A percentile compares a stretch with the other conserved stretches of the same genome.
phyloP scores from a whole-genome alignment of 2,329 filamentous ascomycete genomes.

The Monosporascus cannonballus region DNA sequence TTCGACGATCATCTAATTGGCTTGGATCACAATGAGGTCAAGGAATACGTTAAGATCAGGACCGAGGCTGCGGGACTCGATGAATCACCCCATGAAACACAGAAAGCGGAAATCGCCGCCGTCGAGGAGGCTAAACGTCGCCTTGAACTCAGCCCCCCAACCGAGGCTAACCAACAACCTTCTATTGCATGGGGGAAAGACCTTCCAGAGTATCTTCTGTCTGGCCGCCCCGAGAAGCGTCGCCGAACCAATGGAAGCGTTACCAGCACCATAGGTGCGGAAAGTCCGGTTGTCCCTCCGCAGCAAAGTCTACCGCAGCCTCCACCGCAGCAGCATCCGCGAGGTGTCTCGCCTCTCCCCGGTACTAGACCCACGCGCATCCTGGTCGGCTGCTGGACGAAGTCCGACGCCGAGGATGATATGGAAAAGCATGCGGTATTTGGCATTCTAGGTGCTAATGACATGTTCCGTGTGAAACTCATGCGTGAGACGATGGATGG shows the following conservation, averaged over 20 bases:
- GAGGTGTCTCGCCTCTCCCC: conserved; percentile 26
- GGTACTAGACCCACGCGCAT: conserved; percentile 52
- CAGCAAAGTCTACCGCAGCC: conserved; percentile 2
- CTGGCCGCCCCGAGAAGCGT: conserved; percentile 38
- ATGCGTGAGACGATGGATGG: conserved; percentile 56
- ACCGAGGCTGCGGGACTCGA: conserved; percentile 24
- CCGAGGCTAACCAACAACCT: conserved; percentile 36
- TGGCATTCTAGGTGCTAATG: conserved; percentile 55
- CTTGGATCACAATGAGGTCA: conserved; percentile 51
- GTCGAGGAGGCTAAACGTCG: conserved; percentile 41
- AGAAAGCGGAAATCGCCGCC: conserved; percentile 34
- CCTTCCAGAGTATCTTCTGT: conserved; percentile 37
- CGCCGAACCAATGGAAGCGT: conserved; percentile 35
- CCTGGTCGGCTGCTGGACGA: conserved; percentile 53
- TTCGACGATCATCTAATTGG: conserved; percentile 52
- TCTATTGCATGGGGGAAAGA: conserved; percentile 46
- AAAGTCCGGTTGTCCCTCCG: conserved; percentile 3
- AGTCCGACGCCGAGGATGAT: conserved; percentile 40
- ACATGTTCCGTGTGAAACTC: conserved; percentile 60
- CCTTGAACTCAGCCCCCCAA: conserved; percentile 35
- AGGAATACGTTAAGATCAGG: conserved; percentile 56
- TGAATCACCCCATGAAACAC: conserved; percentile 33
- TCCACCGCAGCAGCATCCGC: conserved; percentile 2
- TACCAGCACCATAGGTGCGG: conserved; percentile 28
- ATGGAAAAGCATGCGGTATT: conserved; percentile 56